Evolutionary conservation across 352 stramenopile genomes (phyloP), one percentile per base, ranked within the genome.

Genomic region (Globisporangium nagaii): DNA sequence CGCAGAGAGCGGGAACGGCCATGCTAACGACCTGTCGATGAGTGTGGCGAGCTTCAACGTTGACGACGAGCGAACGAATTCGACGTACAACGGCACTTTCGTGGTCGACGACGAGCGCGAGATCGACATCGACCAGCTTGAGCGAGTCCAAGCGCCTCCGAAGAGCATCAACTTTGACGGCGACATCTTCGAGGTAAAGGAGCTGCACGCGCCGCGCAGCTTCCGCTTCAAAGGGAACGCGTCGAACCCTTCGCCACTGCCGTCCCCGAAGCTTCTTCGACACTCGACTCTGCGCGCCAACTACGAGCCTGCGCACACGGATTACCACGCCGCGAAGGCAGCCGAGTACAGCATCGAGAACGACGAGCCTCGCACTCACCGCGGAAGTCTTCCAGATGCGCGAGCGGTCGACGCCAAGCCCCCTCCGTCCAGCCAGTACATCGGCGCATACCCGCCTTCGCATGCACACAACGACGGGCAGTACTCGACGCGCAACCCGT

Each of bases 251-350:
- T 72, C 71, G 3, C 57, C 74, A 0, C 41, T 84, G 24, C 63
- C 67, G 28, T 78, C 73, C 4, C 69, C 72, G 2, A 71, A 59
- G 22, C 63, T 71, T 2, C 58, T 78, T 30, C 66, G 53, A 25
- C 71, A 79, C 36, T 88, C 76, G n/a, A 79, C 70, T 12, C 63
- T 90, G 43, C 70, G 81, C 51, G 77, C 79, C 41, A 71, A 60
- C 32, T 88, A 88, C 51, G 81, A 90, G 42, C 79, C 80, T 9
- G 62, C 73, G 6, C 71, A 88, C 35, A 79, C 70, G 3, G 64
- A 86, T 30, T 92, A 92, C 47, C 81, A 90, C 48, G 87, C 81
- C 12, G 84, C 53, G 17, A 88, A 90, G 47, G 79, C 81, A 35
- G 71, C 68, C 0, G 66, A 92, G 49, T 92, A 92, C 42, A 75